phyloP scores from a whole-genome alignment of 495 filamentous ascomycete genomes.

The Halenospora varia region DNA sequence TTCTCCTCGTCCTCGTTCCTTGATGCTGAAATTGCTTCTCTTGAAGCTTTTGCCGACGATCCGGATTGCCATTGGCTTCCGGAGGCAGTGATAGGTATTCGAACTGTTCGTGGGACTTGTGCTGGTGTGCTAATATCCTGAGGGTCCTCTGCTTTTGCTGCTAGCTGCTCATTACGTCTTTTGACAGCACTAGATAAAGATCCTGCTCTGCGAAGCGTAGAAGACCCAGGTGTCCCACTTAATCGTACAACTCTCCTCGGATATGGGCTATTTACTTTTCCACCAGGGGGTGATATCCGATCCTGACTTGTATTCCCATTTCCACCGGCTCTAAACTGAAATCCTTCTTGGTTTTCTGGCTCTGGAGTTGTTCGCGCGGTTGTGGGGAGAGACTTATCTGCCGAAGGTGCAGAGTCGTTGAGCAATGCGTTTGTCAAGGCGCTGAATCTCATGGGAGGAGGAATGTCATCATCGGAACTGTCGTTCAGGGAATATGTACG shows the following conservation, averaged over 20 bases:
- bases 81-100: conserved; percentile 48
- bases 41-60: conserved; percentile 38
- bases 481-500: conserved; percentile 38
- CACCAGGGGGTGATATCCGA: conserved; percentile 2
- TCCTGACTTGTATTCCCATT: conserved; percentile 4
- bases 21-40: conserved; percentile 27
- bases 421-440: conserved; percentile 74
- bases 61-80: conserved; percentile 33
- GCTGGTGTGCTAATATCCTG: conserved; percentile 65
- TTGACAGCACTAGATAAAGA: conserved; percentile 20
- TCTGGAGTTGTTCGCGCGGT: conserved; percentile 8
- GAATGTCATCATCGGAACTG: conserved; percentile 72
- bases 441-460: conserved; percentile 72
- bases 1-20: conserved; percentile 33
- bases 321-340: conserved; percentile 6
- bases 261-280: conserved; percentile 18
- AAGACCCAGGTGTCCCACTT: conserved; percentile 23
- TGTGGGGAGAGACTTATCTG: conserved; percentile 32
- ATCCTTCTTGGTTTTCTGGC: background rate
- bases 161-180: conserved; percentile 10
- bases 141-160: conserved; percentile 18
- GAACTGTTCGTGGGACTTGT: conserved; percentile 57
- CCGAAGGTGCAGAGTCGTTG: conserved; percentile 53
- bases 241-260: conserved; percentile 22
- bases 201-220: conserved; percentile 17